Conservation (phyloP, 331 rosid genomes). For the Pyrus hybrid region DNA sequence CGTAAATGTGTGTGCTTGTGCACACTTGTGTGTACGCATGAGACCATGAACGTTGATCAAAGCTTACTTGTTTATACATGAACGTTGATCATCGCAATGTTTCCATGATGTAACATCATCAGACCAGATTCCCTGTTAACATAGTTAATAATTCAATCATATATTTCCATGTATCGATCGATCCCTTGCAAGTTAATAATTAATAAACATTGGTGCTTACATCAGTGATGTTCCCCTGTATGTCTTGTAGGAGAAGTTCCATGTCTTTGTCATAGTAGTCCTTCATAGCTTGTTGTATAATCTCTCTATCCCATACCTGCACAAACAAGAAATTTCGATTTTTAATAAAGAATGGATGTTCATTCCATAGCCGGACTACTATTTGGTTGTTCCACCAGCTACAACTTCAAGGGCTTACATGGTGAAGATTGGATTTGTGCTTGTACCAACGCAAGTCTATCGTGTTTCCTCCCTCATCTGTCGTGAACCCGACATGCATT, state of each 20-base stretch:
- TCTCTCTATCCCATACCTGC: slow-evolving; percentile 95
- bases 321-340: not conserved
- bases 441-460: slow-evolving; percentile 71
- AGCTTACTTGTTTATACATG: slow-evolving; percentile 55
- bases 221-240: slow-evolving; percentile 62
- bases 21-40: not conserved
- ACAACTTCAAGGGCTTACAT: slow-evolving; percentile 35
- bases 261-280: slow-evolving; percentile 73
- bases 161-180: not conserved
- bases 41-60: not conserved
- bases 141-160: not conserved
- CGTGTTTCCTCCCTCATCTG: slow-evolving; percentile 84
- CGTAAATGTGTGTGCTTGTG: not conserved
- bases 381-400: too few relatives aligned
- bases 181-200: not conserved
- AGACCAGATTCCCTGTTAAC: slow-evolving; percentile 75
- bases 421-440: slow-evolving; percentile 87
- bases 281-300: slow-evolving; percentile 45
- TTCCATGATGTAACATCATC: slow-evolving; percentile 71
- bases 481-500: slow-evolving; percentile 76
- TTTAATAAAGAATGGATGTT: not conserved
- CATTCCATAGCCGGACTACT: not conserved
- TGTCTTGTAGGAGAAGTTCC: slow-evolving; percentile 59
- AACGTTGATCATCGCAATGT: slow-evolving; percentile 43
- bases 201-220: slow-evolving; percentile 22